Evolutionary conservation across 1,284 basidiomycete species (phyloP).

Genomic region (Phellopilus nigrolimitatus): DNA sequence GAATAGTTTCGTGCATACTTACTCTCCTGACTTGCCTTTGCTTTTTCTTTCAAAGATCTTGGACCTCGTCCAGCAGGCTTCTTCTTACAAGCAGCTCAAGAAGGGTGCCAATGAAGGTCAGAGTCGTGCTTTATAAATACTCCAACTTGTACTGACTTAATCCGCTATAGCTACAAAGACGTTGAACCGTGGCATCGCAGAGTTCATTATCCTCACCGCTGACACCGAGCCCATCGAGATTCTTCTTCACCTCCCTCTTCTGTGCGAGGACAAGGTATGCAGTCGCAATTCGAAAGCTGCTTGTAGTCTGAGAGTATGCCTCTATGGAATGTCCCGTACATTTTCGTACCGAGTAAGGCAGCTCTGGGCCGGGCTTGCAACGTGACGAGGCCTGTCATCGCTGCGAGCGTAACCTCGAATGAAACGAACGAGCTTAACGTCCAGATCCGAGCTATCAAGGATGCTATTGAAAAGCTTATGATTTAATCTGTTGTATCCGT

Average conservation of each 20-base stretch:
- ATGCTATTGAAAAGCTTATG: slow-evolving; percentile 78
- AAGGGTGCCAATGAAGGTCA: slow-evolving; percentile 97
- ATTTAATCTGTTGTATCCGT: slow-evolving; percentile 29
- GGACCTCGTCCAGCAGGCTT: slow-evolving; percentile 85
- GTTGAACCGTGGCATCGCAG: slow-evolving; percentile 96
- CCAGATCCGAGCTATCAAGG: slow-evolving; percentile 89
- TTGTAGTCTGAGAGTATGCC: slow-evolving; percentile 11
- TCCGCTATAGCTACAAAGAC: slow-evolving; percentile 79
- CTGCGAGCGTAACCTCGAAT: slow-evolving; percentile 93
- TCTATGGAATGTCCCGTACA: slow-evolving; percentile 86
- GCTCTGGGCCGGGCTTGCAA: slow-evolving; percentile 96
- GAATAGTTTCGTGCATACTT: slow-evolving; percentile 7
- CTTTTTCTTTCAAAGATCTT: slow-evolving; percentile 60
- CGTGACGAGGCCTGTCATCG: slow-evolving; percentile 93
- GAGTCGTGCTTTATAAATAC: not conserved
- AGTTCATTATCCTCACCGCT: slow-evolving; percentile 97
- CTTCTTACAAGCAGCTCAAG: slow-evolving; percentile 95
- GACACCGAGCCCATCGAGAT: slow-evolving; percentile 99
- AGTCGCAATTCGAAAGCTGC: not conserved
- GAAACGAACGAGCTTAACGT: slow-evolving; percentile 90
- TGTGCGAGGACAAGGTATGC: slow-evolving; percentile 95
- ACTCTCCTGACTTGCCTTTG: slow-evolving; percentile 6
- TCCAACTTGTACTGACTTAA: not conserved
- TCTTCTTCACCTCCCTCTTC: slow-evolving; percentile 91
- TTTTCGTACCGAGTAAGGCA: slow-evolving; percentile 93